These are phyloP conservation scores for Pythium coloratum DNA, from an alignment of 352 stramenopile species.

Conservation along the genomic window DNA sequence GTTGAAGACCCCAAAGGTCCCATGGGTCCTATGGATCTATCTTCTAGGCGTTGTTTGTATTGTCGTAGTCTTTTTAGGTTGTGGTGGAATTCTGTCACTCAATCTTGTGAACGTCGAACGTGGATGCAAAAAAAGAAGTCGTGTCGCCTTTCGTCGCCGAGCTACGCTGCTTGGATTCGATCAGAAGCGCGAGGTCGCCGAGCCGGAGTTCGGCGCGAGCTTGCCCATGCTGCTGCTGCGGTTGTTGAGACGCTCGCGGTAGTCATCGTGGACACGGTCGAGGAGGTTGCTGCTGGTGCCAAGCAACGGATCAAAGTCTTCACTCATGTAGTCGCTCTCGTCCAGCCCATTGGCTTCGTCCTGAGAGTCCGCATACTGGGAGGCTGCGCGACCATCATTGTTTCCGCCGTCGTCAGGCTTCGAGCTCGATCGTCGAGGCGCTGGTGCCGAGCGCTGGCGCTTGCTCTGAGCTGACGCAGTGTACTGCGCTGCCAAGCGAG, in stretches of 20 bases:
- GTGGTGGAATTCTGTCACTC: neutral
- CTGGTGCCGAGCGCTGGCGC: slow-evolving; percentile 43
- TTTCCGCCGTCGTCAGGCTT: slow-evolving; percentile 40
- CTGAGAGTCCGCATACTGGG: slow-evolving; percentile 22
- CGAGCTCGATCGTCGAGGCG: slow-evolving; percentile 32
- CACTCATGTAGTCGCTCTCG: slow-evolving; percentile 29
- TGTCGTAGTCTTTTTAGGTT: neutral
- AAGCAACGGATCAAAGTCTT: slow-evolving; percentile 65
- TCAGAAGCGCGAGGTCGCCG: slow-evolving; percentile 21
- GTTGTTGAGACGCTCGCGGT: slow-evolving; percentile 67
- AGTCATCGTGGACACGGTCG: slow-evolving; percentile 75
- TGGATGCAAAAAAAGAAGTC: neutral
- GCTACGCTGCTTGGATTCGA: neutral
- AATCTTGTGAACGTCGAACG: slow-evolving; percentile 1
- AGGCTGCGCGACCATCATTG: slow-evolving; percentile 20
- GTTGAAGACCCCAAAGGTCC: neutral
- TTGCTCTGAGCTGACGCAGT: slow-evolving; percentile 84
- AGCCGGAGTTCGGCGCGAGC: slow-evolving; percentile 16
- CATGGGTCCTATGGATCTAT: neutral
- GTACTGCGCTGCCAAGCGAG: slow-evolving; percentile 75
- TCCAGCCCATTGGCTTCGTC: slow-evolving; percentile 39
- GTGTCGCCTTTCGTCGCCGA: neutral
- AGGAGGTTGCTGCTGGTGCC: slow-evolving; percentile 57
- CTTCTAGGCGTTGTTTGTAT: neutral
- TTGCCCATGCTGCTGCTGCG: slow-evolving; percentile 33